Base-by-base conservation (phyloP, 208 protist species). In the Wallacemonas collosoma region DNA sequence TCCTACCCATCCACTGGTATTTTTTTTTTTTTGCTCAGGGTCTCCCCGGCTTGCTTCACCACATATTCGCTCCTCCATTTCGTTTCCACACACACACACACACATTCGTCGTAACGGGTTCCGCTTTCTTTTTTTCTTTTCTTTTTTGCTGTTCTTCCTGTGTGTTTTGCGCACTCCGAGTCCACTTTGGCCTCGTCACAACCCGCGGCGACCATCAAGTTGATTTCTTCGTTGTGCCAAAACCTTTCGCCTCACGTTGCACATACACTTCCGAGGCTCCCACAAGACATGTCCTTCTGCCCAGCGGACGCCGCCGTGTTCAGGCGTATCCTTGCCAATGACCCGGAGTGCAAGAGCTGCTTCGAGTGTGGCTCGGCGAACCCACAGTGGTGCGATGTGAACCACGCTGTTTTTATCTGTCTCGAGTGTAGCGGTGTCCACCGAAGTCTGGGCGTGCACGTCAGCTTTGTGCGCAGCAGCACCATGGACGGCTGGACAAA, bases 401-500 rank as follows among this genome's bases (percentile, higher is more conserved):
- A 92, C 70, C 94, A 97, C 69, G 92, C 84, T 39, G 83, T 93
- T 45, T 96, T 98, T 68, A 90, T 98, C 36, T 98, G 94, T 67
- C 82, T 98, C 2, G 89, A 97, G 36, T 98, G 94, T 77, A 93
- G 88, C 45, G 94, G 94, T 39, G 81, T 95, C 38, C 96, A 98
- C 82, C 86, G 96, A 55, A 88, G 90, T 61, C 90, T 98, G 5
- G 96, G 96, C 45, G 94, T 97, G 39, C 96, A 98, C 82, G 82
- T 98, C 43, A 94, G 82, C 53, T 97, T 98, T 83, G 94, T 98
- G 35, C 91, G 92, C 12, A 98, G 95, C 77, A 82, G 88, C 55
- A 98, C 93, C 7, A 95, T 98, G 82, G 97, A 99, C 75, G 83
- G 85, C 14, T 99, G 96, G 95, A 79, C 68, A 15, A 85, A 89